These are phyloP conservation scores for Eimeria falciformis DNA, from an alignment of 169 alveolate genomes.

Conservation along the genomic window DNA sequence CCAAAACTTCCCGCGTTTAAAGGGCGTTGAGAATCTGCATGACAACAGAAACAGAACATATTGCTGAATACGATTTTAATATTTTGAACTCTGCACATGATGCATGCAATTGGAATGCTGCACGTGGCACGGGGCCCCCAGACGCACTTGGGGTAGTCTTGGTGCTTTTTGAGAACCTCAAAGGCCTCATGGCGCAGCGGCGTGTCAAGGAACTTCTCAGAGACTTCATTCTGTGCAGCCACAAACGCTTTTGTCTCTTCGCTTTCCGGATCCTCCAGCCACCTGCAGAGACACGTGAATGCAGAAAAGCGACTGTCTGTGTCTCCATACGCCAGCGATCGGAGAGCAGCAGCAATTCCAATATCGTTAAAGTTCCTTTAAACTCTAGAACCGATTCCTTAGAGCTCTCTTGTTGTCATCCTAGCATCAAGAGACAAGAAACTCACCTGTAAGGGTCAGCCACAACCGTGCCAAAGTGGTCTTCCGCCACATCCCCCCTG, in stretches of 20 bases:
- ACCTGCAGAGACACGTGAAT: not conserved
- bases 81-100: too few relatives aligned
- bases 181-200: conserved; percentile 20
- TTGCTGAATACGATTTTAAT: too few relatives aligned
- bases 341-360: not conserved
- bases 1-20: conserved; percentile 50
- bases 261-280: conserved; percentile 75
- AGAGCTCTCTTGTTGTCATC: not conserved
- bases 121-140: not conserved
- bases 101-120: not conserved
- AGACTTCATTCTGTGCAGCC: conserved; percentile 45
- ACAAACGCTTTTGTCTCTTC: conserved; percentile 72
- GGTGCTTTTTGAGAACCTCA: not conserved
- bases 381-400: not conserved
- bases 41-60: not conserved
- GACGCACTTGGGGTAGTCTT: conserved; percentile 70
- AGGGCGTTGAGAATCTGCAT: conserved; percentile 57
- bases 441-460: conserved; percentile 65
- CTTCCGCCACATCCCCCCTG: conserved; percentile 28
- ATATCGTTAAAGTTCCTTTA: not conserved
- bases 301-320: not conserved
- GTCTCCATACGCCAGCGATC: not conserved
- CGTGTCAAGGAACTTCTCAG: conserved; percentile 40
- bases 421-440: too few relatives aligned
- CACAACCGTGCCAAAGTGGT: conserved; percentile 64